Evolutionary conservation across 2,329 filamentous ascomycete species (phyloP), one percentile per base, ranked within the genome.

Genomic region (Sporothrix brunneoviolacea): DNA sequence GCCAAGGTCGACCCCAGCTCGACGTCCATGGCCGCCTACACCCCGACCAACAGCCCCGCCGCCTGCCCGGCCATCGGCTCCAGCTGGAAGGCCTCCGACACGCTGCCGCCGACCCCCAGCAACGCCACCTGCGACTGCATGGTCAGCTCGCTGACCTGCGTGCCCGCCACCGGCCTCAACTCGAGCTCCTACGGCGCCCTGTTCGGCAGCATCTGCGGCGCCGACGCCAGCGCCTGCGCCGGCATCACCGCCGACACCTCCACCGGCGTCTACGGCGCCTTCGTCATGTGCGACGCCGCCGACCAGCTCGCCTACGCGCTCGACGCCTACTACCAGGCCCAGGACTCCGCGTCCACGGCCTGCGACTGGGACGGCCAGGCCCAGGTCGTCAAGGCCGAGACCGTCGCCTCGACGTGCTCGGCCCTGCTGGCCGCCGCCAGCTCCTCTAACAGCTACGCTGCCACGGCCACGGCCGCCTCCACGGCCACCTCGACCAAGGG

Each of bases 91-190:
- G 86, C 88, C 48, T 75, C 77, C 55, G 73, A 76, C 38, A 73
- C 71, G 52, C 87, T 98, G 30, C 93, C 93, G 24, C 91, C 91
- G 9, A 80, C 79, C 10, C 90, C 91, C 56, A 88, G 97, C 71
- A 64, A 79, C 40, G 63, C 80, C 39, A 82, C 95, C 41, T 98
- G 93, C 77, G 68, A 75, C 52, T 98, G 93, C 80, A 95, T 95
- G 88, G 77, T 80, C 66, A 73, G 79, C 57, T 82, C 81, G 39
- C 72, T 95, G 51, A 71, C 73, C 53, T 98, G 93, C 71, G 76
- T 78, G 24, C 80, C 89, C 54, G 72, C 77, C 40, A 68, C 74
- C 41, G 68, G 69, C 59, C 70, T 89, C 21, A 70, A 76, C 56
- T 65, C 71, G 44, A 73, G 82, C 48, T 70, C 80, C 51, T 85